Evolutionary conservation across 345 rosid species (phyloP).

Genomic region (Bruguiera sexangula): DNA sequence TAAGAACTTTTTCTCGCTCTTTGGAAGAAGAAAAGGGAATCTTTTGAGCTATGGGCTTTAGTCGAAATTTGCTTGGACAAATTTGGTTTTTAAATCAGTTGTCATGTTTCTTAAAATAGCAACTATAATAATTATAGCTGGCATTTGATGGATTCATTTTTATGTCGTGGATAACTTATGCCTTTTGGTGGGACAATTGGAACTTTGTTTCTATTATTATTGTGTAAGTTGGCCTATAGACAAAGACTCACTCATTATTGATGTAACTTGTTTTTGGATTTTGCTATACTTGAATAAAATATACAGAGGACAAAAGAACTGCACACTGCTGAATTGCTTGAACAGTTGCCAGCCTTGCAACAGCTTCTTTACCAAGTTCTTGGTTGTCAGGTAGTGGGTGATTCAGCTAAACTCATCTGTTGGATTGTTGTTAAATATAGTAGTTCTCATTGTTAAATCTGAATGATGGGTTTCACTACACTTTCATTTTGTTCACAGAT

Average conservation of each 20-base stretch:
- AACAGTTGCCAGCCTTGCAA: constrained; percentile 88
- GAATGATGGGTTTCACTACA: not conserved
- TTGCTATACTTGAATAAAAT: not conserved
- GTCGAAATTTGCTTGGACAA: too few relatives aligned
- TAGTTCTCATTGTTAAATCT: constrained; percentile 1
- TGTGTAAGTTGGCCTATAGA: not conserved
- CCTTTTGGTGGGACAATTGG: not conserved
- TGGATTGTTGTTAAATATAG: constrained; percentile 6
- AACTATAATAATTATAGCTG: not conserved
- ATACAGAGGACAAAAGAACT: constrained; percentile 85
- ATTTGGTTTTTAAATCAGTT: too few relatives aligned
- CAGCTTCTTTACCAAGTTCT: constrained; percentile 90
- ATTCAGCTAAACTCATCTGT: not conserved
- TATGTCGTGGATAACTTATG: not conserved
- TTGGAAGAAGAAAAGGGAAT: too few relatives aligned
- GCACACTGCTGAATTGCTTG: constrained; percentile 81
- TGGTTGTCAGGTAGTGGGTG: constrained; percentile 74
- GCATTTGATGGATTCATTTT: not conserved
- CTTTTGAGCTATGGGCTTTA: too few relatives aligned
- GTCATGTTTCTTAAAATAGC: not conserved
- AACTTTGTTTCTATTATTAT: not conserved
- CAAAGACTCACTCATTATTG: not conserved
- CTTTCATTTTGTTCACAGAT: not conserved
- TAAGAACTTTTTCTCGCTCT: too few relatives aligned
- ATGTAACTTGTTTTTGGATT: too few relatives aligned